These are phyloP conservation scores for Apium graveolens DNA, from an alignment of 129 eudicot species.

Conservation along the genomic window DNA sequence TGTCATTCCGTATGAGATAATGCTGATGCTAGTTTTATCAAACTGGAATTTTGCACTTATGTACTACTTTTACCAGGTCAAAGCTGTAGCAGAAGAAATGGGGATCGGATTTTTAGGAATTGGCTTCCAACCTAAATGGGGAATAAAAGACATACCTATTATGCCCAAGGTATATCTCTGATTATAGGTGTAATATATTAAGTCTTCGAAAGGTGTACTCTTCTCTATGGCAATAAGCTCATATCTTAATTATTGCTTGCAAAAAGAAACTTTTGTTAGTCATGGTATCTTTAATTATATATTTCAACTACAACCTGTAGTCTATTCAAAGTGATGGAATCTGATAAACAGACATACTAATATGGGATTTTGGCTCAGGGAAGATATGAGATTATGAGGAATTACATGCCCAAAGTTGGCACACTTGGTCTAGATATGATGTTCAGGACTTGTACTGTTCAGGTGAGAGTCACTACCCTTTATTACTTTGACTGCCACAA, in stretches of 20 bases:
- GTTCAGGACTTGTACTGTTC: constrained; percentile 96
- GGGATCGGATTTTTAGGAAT: constrained; percentile 89
- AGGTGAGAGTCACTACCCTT: constrained; percentile 40
- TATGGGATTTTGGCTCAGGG: constrained; percentile 55
- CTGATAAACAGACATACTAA: constrained; percentile 18
- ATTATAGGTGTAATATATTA: background rate
- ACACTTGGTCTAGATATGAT: constrained; percentile 96
- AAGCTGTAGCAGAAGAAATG: constrained; percentile 99
- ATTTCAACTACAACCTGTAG: background rate
- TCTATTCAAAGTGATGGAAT: background rate
- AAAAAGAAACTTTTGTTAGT: background rate
- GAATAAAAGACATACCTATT: constrained; percentile 71
- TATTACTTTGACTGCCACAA: background rate
- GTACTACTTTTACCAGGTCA: constrained; percentile 46
- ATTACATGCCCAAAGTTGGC: constrained; percentile 98
- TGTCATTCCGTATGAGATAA: background rate
- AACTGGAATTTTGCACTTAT: background rate
- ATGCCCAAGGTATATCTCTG: constrained; percentile 85
- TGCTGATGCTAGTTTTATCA: background rate
- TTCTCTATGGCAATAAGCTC: background rate
- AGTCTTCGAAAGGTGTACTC: background rate
- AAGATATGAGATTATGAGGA: constrained; percentile 82
- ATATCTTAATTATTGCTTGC: background rate
- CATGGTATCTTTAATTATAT: background rate
- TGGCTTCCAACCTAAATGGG: constrained; percentile 97